These are phyloP conservation scores for Wallacemonas sp. DNA, from an alignment of 208 protist genomes.

Conservation along the genomic window DNA sequence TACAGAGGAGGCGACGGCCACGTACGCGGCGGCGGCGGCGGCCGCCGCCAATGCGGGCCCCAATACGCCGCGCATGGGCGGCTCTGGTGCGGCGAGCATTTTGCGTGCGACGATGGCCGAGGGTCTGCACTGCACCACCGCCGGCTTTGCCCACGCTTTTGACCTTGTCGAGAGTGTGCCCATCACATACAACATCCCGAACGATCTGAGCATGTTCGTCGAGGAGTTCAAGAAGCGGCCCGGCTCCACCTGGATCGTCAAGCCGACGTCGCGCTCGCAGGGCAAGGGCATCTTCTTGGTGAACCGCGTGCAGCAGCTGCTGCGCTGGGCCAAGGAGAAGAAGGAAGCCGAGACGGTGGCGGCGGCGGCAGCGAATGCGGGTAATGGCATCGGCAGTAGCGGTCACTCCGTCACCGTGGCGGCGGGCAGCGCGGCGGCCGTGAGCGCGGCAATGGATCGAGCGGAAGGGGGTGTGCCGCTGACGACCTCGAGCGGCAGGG, in stretches of 20 bases:
- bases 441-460: conserved; percentile 10
- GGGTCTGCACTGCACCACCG: conserved; percentile 8
- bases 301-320: conserved; percentile 90
- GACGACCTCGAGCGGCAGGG: conserved; percentile 1
- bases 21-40: conserved; percentile 6
- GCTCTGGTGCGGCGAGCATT: not conserved
- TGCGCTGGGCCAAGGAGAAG: conserved; percentile 74
- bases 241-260: conserved; percentile 95
- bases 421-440: conserved; percentile 1
- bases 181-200: conserved; percentile 93
- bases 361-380: conserved; percentile 3
- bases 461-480: conserved; percentile 8
- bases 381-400: conserved; percentile 12
- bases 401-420: conserved; percentile 8
- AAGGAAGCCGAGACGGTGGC: conserved; percentile 50
- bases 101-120: not conserved
- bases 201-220: conserved; percentile 94
- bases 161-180: conserved; percentile 89
- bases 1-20: conserved; percentile 22
- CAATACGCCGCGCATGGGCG: conserved; percentile 1
- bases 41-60: not conserved
- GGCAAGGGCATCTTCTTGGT: conserved; percentile 98
- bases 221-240: conserved; percentile 92
- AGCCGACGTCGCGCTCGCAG: conserved; percentile 92
- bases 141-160: conserved; percentile 27